These are phyloP conservation scores for Serendipita vermifera DNA, from an alignment of 768 basidiomycete genomes.

Conservation along the genomic window DNA sequence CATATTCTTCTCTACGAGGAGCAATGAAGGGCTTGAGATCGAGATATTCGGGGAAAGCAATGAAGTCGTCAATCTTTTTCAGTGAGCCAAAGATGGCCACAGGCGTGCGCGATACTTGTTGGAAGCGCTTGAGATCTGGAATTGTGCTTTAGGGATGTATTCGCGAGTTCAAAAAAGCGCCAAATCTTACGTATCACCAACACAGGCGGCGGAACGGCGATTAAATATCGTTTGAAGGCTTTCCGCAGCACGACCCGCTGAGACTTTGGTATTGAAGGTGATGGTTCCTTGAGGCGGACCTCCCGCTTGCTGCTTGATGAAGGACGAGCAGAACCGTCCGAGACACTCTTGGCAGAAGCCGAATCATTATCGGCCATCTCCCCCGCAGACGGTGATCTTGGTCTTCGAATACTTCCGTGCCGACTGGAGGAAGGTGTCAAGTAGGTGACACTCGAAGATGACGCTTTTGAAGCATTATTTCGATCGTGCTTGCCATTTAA, in stretches of 20 bases:
- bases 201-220: constrained; percentile 71
- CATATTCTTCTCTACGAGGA: constrained; percentile 62
- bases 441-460: not conserved
- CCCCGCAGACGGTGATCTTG: not conserved
- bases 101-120: constrained; percentile 58
- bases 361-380: not conserved
- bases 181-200: constrained; percentile 62
- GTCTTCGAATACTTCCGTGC: not conserved
- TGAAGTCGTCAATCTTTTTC: constrained; percentile 84
- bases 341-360: not conserved
- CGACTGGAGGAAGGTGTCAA: constrained; percentile 6
- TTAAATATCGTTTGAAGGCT: constrained; percentile 90
- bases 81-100: constrained; percentile 34
- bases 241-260: constrained; percentile 64
- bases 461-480: not conserved
- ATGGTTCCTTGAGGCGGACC: not conserved
- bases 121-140: constrained; percentile 77
- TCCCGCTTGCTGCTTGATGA: not conserved
- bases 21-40: constrained; percentile 80
- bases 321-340: not conserved
- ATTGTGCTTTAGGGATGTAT: no score
- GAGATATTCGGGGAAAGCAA: constrained; percentile 77
- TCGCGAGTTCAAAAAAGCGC: not conserved
- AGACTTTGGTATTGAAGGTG: constrained; percentile 24
- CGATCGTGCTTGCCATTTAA: not conserved